Conservation (phyloP, 352 stramenopile genomes). For the Saprolegnia parasitica region DNA sequence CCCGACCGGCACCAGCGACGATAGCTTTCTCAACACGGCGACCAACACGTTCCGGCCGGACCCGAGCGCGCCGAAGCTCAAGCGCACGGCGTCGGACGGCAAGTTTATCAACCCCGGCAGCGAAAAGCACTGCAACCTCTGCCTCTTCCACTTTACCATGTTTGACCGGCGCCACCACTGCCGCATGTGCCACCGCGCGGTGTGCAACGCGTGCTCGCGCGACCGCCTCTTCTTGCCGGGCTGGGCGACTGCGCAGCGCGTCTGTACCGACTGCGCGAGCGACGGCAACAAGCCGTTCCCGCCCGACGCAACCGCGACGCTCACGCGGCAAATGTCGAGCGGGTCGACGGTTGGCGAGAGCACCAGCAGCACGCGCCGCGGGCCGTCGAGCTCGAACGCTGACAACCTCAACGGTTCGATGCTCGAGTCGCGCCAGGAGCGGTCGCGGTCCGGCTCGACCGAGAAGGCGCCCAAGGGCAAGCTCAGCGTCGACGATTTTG, state of each 20-base stretch:
- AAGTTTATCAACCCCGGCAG: slow-evolving; percentile 68
- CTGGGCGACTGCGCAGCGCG: slow-evolving; percentile 81
- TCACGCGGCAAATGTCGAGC: slow-evolving; percentile 27
- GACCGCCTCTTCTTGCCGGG: slow-evolving; percentile 78
- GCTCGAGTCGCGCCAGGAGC: slow-evolving; percentile 21
- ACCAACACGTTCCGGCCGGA: slow-evolving; percentile 31
- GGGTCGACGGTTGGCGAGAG: not conserved
- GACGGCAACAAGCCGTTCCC: slow-evolving; percentile 64
- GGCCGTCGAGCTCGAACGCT: slow-evolving; percentile 5
- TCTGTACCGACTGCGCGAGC: slow-evolving; percentile 82
- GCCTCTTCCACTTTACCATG: slow-evolving; percentile 86
- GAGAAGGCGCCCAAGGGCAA: slow-evolving; percentile 45
- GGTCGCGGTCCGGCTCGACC: slow-evolving; percentile 32
- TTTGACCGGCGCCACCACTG: slow-evolving; percentile 87
- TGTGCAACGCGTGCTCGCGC: slow-evolving; percentile 83
- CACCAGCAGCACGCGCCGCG: slow-evolving; percentile 34
- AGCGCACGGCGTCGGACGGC: slow-evolving; percentile 50
- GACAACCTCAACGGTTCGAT: slow-evolving; percentile 17
- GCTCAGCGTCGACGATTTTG: slow-evolving; percentile 90
- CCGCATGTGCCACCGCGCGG: slow-evolving; percentile 82
- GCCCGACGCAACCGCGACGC: slow-evolving; percentile 30
- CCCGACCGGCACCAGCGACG: slow-evolving; percentile 37
- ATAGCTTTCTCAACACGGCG: slow-evolving; percentile 19
- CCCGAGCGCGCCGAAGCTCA: slow-evolving; percentile 40
- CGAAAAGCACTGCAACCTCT: slow-evolving; percentile 87